Conservation (phyloP, 441 rosid genomes). For the Bocquillonia castaneifolia region DNA sequence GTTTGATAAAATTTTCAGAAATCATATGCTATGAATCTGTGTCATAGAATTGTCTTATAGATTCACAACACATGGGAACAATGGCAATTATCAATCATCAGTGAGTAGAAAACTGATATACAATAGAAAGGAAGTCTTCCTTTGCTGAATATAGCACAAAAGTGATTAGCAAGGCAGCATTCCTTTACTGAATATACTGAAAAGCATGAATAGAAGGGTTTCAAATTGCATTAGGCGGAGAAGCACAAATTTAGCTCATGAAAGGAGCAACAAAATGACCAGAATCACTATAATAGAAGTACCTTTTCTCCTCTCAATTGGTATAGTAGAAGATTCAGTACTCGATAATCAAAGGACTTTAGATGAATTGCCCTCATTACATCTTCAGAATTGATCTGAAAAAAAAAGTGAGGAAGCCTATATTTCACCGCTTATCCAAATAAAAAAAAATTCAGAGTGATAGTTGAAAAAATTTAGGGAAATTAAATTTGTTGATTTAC, state of each 20-base stretch:
- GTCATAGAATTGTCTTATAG: no score
- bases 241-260: background rate
- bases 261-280: background rate
- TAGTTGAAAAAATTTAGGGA: background rate
- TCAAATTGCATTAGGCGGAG: background rate
- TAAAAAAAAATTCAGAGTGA: background rate
- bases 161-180: background rate
- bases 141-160: background rate
- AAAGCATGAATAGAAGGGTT: slow-evolving; percentile 4
- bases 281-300: slow-evolving; percentile 14
- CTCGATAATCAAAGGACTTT: slow-evolving; percentile 82
- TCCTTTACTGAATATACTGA: background rate
- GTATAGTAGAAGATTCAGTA: slow-evolving; percentile 74
- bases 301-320: slow-evolving; percentile 76
- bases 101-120: background rate
- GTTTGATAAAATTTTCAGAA: slow-evolving; percentile 1
- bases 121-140: background rate
- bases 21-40: slow-evolving; percentile 2
- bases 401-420: background rate
- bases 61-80: no score
- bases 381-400: slow-evolving; percentile 53
- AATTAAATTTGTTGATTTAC: slow-evolving; percentile 4
- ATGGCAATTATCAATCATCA: no score
- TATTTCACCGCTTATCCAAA: background rate
- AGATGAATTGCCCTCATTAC: slow-evolving; percentile 70